phyloP scores from a whole-genome alignment of 2,329 filamentous ascomycete genomes.

The Penicillium oxalicum region DNA sequence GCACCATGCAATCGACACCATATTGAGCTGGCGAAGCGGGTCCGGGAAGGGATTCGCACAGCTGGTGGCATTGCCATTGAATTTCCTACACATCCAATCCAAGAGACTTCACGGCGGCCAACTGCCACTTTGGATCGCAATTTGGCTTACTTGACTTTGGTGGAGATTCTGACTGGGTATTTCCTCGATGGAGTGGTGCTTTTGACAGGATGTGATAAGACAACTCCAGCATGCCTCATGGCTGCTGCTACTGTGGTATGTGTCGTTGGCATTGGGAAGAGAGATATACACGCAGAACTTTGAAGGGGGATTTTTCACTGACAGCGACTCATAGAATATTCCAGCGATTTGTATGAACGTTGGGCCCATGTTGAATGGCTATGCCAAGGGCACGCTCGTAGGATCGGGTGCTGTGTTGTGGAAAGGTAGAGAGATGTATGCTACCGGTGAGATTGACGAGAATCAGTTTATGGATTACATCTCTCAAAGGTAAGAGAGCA shows the following conservation, averaged over 20 bases:
- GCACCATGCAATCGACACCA: slow-evolving; percentile 49
- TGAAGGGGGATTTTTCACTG: not conserved
- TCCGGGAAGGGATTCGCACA: slow-evolving; percentile 46
- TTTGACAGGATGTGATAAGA: slow-evolving; percentile 50
- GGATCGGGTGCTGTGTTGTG: slow-evolving; percentile 46
- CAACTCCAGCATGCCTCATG: slow-evolving; percentile 48
- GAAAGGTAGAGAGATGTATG: slow-evolving; percentile 46
- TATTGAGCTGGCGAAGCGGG: slow-evolving; percentile 45
- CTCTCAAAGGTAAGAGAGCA: slow-evolving; percentile 30
- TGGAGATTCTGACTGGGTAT: slow-evolving; percentile 46
- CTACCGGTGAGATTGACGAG: slow-evolving; percentile 43
- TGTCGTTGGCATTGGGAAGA: not conserved
- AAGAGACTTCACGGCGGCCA: slow-evolving; percentile 45
- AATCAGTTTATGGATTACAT: slow-evolving; percentile 45
- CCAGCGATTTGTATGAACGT: slow-evolving; percentile 49
- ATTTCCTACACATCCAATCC: slow-evolving; percentile 50
- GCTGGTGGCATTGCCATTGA: slow-evolving; percentile 48
- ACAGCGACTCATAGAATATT: slow-evolving; percentile 36
- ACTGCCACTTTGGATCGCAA: slow-evolving; percentile 49
- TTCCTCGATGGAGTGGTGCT: slow-evolving; percentile 48
- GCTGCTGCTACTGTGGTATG: slow-evolving; percentile 46
- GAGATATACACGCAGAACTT: not conserved
- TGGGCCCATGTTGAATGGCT: slow-evolving; percentile 50
- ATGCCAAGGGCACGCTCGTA: slow-evolving; percentile 36
- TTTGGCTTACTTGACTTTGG: slow-evolving; percentile 44